A percentile compares a stretch with the other conserved stretches of the same genome.
These are phyloP conservation scores for Pseudogymnoascus sp. DNA, from an alignment of 2,329 filamentous ascomycete species.

Conservation along the genomic window DNA sequence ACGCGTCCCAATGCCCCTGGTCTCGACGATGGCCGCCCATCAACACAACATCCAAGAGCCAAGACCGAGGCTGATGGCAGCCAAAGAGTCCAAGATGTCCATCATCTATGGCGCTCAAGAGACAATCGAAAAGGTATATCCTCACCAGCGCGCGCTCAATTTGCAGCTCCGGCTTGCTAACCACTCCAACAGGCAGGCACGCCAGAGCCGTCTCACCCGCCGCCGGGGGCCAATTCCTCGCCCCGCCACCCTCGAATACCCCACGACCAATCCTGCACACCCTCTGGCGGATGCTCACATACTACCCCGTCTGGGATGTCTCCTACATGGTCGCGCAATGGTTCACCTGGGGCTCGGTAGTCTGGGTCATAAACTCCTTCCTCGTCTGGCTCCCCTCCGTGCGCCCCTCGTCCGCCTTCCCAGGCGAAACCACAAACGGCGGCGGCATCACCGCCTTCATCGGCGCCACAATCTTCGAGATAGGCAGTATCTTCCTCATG, in stretches of 20 bases:
- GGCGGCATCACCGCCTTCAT: constrained; percentile 57
- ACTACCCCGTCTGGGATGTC: constrained; percentile 47
- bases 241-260: constrained; percentile 26
- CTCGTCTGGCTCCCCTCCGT: constrained; percentile 54
- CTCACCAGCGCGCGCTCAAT: not conserved
- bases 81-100: constrained; percentile 14
- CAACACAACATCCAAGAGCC: not conserved
- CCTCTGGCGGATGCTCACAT: constrained; percentile 40
- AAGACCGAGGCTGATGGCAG: constrained; percentile 17
- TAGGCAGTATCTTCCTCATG: constrained; percentile 54
- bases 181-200: constrained; percentile 29
- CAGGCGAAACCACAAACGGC: constrained; percentile 41
- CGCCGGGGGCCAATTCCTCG: constrained; percentile 19
- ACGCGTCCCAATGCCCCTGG: not conserved
- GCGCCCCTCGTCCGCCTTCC: constrained; percentile 43
- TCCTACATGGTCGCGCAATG: constrained; percentile 45
- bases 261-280: constrained; percentile 22
- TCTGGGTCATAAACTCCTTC: constrained; percentile 53
- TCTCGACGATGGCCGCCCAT: not conserved
- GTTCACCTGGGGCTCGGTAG: constrained; percentile 44
- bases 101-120: constrained; percentile 34
- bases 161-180: not conserved
- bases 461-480: constrained; percentile 58
- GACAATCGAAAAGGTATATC: constrained; percentile 37
- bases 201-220: constrained; percentile 27